A percentile compares a stretch with the other conserved stretches of the same genome.
phyloP scores from a whole-genome alignment of 176 grass and related monocot species.

The Aegilops bicornis region DNA sequence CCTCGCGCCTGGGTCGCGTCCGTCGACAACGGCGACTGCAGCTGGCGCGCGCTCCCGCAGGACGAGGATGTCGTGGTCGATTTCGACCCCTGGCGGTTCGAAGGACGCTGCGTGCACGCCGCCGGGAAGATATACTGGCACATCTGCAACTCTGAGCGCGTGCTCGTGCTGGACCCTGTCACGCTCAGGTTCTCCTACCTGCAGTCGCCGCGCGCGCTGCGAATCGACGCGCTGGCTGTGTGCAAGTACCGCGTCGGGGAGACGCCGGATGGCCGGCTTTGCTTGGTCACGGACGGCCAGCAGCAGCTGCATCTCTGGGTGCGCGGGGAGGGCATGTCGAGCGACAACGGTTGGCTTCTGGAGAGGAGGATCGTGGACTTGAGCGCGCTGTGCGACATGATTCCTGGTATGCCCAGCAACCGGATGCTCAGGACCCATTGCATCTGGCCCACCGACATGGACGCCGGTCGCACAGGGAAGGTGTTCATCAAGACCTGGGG shows the following conservation, averaged over 20 bases:
- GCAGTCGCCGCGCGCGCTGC: background rate
- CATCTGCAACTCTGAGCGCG: background rate
- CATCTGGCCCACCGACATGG: slow-evolving; percentile 26
- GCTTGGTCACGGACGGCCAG: background rate
- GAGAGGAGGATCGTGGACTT: background rate
- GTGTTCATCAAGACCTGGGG: slow-evolving; percentile 11
- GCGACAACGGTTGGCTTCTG: slow-evolving; percentile 22
- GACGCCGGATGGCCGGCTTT: background rate
- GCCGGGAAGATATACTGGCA: slow-evolving; percentile 8
- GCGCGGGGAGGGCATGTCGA: background rate
- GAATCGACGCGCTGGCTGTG: background rate
- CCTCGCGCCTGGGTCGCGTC: slow-evolving; percentile 14
- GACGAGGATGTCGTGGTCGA: background rate
- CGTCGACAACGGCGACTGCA: background rate
- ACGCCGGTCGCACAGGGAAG: slow-evolving; percentile 6
- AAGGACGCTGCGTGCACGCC: background rate
- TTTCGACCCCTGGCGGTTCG: slow-evolving; percentile 9
- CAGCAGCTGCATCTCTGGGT: background rate
- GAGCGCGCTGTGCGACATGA: background rate
- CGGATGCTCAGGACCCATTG: background rate
- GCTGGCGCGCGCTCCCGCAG: slow-evolving; percentile 10
- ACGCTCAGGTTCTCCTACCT: slow-evolving; percentile 10
- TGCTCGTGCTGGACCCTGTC: background rate
- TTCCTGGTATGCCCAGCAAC: background rate
- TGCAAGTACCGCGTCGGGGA: background rate